Evolutionary conservation across 139 green algal species (phyloP).

Genomic region (Trebouxia sp.): DNA sequence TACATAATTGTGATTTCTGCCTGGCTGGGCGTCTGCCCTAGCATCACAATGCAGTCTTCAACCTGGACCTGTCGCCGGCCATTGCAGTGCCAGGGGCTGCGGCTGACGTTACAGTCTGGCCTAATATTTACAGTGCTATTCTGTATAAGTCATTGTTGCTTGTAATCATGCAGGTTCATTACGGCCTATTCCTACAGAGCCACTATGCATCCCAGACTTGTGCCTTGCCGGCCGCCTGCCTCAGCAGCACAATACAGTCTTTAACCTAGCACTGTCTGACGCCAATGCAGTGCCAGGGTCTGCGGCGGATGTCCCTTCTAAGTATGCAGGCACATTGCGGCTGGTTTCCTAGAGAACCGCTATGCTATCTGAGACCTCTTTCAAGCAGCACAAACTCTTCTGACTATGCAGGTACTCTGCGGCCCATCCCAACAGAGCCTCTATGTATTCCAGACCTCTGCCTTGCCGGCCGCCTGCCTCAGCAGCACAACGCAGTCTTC

Average conservation of each 20-base stretch:
- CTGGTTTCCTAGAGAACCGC: no score
- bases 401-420: slow-evolving; percentile 39
- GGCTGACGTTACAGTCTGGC: slow-evolving; percentile 83
- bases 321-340: no score
- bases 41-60: slow-evolving; percentile 71
- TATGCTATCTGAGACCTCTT: no score
- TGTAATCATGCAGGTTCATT: slow-evolving; percentile 43
- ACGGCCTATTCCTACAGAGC: slow-evolving; percentile 71
- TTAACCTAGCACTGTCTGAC: slow-evolving; percentile 75
- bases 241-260: slow-evolving; percentile 62
- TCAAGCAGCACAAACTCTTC: no score
- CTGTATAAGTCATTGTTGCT: no score
- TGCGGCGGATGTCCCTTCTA: slow-evolving; percentile 62
- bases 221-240: slow-evolving; percentile 72
- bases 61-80: slow-evolving; percentile 69
- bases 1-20: slow-evolving; percentile 72
- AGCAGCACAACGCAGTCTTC: slow-evolving; percentile 69
- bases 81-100: slow-evolving; percentile 57
- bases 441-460: slow-evolving; percentile 74
- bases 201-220: slow-evolving; percentile 70
- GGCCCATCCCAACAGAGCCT: slow-evolving; percentile 75
- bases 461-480: slow-evolving; percentile 68
- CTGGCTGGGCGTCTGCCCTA: slow-evolving; percentile 70
- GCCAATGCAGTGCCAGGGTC: slow-evolving; percentile 58
- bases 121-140: slow-evolving; percentile 97